Evolutionary conservation across 73 alveolate genomes (phyloP).

Genomic region (Durusdinium trenchii): DNA sequence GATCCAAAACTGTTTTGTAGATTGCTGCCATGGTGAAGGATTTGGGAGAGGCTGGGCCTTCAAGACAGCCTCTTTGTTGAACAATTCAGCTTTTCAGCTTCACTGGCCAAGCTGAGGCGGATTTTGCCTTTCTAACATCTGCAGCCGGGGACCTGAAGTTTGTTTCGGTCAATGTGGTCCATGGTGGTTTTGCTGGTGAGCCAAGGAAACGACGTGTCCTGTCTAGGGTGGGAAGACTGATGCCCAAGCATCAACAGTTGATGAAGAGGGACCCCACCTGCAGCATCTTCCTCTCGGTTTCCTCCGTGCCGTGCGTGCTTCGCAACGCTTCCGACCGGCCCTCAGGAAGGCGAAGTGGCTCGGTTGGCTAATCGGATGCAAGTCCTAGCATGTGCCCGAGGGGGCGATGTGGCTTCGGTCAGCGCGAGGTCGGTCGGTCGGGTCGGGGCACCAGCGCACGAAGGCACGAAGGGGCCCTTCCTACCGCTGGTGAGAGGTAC

Average conservation of each 20-base stretch:
- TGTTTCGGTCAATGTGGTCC: no score
- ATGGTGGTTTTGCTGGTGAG: no score
- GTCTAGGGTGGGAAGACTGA: no score
- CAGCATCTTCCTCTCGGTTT: no score
- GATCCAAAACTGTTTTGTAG: neutral
- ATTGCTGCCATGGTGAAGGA: slow-evolving; percentile 48
- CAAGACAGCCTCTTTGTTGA: neutral
- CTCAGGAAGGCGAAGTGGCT: slow-evolving; percentile 63
- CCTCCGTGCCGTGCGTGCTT: no score
- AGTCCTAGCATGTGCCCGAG: slow-evolving; percentile 66
- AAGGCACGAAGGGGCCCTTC: neutral
- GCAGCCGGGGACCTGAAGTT: slow-evolving; percentile 41
- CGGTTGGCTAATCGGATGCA: slow-evolving; percentile 72
- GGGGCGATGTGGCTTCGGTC: neutral
- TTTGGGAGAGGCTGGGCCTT: slow-evolving; percentile 44
- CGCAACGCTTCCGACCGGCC: neutral
- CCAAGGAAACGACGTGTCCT: no score
- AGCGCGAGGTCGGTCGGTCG: no score
- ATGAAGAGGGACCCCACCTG: no score
- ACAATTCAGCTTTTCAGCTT: neutral
- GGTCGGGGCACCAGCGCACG: no score
- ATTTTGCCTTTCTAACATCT: slow-evolving; percentile 47
- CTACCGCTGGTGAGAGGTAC: neutral
- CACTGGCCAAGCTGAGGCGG: neutral
- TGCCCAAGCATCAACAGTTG: no score